Base-by-base conservation (phyloP, 1,284 basidiomycete species). In the Coriolopsis trogii region DNA sequence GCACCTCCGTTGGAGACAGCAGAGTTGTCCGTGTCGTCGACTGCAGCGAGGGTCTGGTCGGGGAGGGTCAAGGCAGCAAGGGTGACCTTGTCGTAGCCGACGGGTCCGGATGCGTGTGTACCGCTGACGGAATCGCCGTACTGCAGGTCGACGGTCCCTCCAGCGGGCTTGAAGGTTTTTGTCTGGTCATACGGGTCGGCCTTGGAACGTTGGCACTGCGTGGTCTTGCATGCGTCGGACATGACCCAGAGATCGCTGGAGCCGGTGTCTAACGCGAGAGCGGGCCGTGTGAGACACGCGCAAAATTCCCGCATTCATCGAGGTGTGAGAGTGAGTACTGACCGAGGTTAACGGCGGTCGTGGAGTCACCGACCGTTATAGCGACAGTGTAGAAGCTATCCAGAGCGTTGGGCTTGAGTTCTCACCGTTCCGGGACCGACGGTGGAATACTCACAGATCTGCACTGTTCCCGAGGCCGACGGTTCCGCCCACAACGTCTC, bases 81-180 rank as follows among this genome's bases (percentile, higher is more conserved):
- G 5, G 65, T 66, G 33, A 67, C 71, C 3, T 62, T 68, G 46
- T 73, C 72, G 45, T 61, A 58, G 3, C 67, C 69, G 18, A 74
- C 63, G 12, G 71, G 70, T 0, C 73, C 73, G 10, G 55, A 53
- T 31, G 73, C 73, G 36, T 62, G 62, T 0, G 73, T 73, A 3
- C 72, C 71, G 2, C 71, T 69, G 7, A 55, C 61, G 12, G 73
- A 73, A 43, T 75, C 73, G 28, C 73, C 73, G 38, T 67, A 72
- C 33, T 55, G 51, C 34, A 72, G 53, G 34, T 53, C 40, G 13
- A 74, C 71, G 28, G 51, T 53, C 9, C 63, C 59, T 4, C 70
- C 70, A n/a, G 64, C 63, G 15, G 55, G 30, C 16, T 60, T 59
- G 47, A 69, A 63, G 16, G 61, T 53, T 5, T 67, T 51, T 4